Base-by-base conservation (phyloP, 177 flowering plant genomes). In the Vitis hybrid region DNA sequence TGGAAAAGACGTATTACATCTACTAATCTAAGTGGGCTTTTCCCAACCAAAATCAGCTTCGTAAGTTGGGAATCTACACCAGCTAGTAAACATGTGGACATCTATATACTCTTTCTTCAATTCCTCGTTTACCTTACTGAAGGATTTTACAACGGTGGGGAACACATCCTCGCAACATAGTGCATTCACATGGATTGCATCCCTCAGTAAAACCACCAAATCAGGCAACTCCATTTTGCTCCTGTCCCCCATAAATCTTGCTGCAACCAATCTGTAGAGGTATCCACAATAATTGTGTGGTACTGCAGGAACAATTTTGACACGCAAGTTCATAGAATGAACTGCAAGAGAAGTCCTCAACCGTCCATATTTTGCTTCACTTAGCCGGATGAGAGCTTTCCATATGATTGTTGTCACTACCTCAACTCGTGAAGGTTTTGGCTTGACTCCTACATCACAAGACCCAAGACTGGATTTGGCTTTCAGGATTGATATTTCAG, bases 1-100 rank as follows among this genome's bases (percentile, higher is more conserved):
- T 0, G 60, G 55, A 10, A 13, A 11, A 55, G 15, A 9, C 15
- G 10, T 60, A 4, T 22, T 22, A 22, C 26, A 22, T 22, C 29
- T 10, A 15, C 65, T 61, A 13, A 70, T 74, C 70, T 70, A 70
- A 13, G 7, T 48, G 1, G 78, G 78, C 18, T 55, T 70, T 26
- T 70, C 74, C 62, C 70, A 75, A 3, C 74, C 78, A 61, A 65
- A 75, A 66, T 70, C 70, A 16, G 31, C 67, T 60, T 60, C 70
- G 49, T 75, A 75, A 9, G 16, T 6, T 7, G 70, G 73, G 13
- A 74, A 64, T 18, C 67, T 19, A 11, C 74, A 60, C 71, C 62
- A 70, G 29, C 78, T 70, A 22, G 66, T 8, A 48, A 60, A 60
- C 19, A 53, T 5, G 13, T 21, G 22, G 13, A 60, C 15, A 22